Evolutionary conservation across 345 rosid genomes (phyloP).

Genomic region (Cardamine resedifolia): DNA sequence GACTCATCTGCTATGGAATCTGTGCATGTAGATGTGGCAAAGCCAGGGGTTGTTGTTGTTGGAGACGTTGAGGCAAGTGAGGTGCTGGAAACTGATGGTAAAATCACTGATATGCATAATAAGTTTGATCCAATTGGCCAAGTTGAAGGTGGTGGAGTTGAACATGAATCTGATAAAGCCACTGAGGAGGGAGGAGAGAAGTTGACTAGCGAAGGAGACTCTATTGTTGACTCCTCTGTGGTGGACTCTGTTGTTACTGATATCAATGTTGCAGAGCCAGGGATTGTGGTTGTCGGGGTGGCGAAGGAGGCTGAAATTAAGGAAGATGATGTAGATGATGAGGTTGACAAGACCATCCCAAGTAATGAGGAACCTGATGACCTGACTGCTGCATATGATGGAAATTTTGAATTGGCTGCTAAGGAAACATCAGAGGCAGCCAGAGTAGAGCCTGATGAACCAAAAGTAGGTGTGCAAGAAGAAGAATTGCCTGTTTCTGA

Average conservation of each 20-base stretch:
- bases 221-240: constrained; percentile 38
- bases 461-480: constrained; percentile 17
- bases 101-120: constrained; percentile 41
- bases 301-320: constrained; percentile 23
- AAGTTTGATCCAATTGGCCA: constrained; percentile 43
- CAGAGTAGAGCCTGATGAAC: constrained; percentile 28
- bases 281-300: constrained; percentile 42
- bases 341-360: constrained; percentile 25
- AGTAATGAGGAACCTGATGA: constrained; percentile 24
- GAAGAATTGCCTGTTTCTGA: constrained; percentile 30
- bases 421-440: constrained; percentile 19
- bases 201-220: constrained; percentile 40
- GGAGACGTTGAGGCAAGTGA: constrained; percentile 45
- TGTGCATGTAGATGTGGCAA: constrained; percentile 34
- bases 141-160: constrained; percentile 23
- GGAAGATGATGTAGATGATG: constrained; percentile 8
- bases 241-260: constrained; percentile 33
- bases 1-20: constrained; percentile 35
- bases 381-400: constrained; percentile 33
- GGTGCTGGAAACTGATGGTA: constrained; percentile 40
- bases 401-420: constrained; percentile 31
- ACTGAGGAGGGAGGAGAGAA: constrained; percentile 41
- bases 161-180: constrained; percentile 24
- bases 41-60: constrained; percentile 41
- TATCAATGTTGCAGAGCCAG: constrained; percentile 34